A percentile compares a stretch with the other conserved stretches of the same genome.
Evolutionary conservation across 2,329 filamentous ascomycete species (phyloP).

Genomic region (Talaromyces atroroseus): DNA sequence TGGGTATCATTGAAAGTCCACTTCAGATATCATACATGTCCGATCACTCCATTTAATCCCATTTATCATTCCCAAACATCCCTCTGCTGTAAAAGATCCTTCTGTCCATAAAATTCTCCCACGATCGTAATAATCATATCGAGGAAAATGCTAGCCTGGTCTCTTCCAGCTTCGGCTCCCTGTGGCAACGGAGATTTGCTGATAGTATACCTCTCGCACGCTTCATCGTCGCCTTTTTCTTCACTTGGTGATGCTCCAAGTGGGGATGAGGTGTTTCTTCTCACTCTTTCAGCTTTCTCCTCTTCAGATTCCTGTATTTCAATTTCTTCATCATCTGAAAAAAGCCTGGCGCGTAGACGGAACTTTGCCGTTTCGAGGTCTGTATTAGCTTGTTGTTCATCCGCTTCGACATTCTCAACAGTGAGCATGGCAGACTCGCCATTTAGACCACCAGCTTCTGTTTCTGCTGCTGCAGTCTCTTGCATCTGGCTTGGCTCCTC

Average conservation of each 20-base stretch:
- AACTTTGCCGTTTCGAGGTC: constrained; percentile 47
- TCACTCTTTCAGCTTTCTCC: constrained; percentile 28
- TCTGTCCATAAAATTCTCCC: constrained; percentile 84
- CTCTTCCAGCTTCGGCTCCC: constrained; percentile 24
- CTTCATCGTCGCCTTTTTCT: not conserved
- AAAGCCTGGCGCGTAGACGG: constrained; percentile 39
- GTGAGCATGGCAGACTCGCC: not conserved
- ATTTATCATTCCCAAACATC: constrained; percentile 42
- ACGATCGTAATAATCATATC: constrained; percentile 89
- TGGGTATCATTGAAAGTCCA: not conserved
- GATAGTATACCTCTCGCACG: not conserved
- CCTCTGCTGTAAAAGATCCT: constrained; percentile 73
- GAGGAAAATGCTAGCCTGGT: constrained; percentile 57
- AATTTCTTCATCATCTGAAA: not conserved
- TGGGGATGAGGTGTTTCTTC: constrained; percentile 15
- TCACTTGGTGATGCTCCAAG: not conserved
- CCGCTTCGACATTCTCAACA: not conserved
- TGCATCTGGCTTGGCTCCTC: not conserved
- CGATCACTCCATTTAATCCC: constrained; percentile 15
- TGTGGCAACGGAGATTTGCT: constrained; percentile 24
- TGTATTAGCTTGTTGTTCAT: not conserved
- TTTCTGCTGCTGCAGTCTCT: not conserved
- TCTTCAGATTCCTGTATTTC: constrained; percentile 15
- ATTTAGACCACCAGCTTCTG: not conserved
- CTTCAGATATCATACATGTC: not conserved